phyloP scores from a whole-genome alignment of 257 asterid species.

The Paraleonurus japonicus region DNA sequence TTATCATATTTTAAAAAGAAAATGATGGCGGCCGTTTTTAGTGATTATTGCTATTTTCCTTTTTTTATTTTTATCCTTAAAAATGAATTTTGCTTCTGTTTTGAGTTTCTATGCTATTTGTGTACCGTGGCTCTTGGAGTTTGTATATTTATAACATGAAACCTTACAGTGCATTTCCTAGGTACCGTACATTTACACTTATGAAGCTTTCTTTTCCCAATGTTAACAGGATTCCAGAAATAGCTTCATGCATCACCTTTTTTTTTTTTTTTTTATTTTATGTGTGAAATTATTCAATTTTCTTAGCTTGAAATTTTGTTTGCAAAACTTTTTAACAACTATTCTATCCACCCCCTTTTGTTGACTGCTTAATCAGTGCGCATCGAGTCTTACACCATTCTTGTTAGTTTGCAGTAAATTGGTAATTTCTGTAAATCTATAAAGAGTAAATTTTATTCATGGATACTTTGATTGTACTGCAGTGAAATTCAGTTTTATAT shows the following conservation, averaged over 20 bases:
- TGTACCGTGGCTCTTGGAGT: conserved; percentile 17
- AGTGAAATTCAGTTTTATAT: no score
- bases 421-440: not conserved
- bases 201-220: not conserved
- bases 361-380: not conserved
- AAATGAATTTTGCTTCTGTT: not conserved
- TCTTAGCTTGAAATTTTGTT: not conserved
- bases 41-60: not conserved
- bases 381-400: not conserved
- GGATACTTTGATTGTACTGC: no score
- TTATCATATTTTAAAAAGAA: not conserved
- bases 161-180: conserved; percentile 17
- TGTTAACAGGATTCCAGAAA: not conserved
- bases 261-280: not conserved
- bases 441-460: not conserved
- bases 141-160: conserved; percentile 6
- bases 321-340: not conserved
- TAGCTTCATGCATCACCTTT: not conserved
- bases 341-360: not conserved
- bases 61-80: not conserved
- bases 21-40: not conserved
- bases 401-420: not conserved
- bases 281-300: not conserved
- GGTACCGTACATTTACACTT: conserved; percentile 7
- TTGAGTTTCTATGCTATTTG: conserved; percentile 11